These are phyloP conservation scores for Plenodomus lindquistii DNA, from an alignment of 2,329 filamentous ascomycete genomes.

Conservation along the genomic window DNA sequence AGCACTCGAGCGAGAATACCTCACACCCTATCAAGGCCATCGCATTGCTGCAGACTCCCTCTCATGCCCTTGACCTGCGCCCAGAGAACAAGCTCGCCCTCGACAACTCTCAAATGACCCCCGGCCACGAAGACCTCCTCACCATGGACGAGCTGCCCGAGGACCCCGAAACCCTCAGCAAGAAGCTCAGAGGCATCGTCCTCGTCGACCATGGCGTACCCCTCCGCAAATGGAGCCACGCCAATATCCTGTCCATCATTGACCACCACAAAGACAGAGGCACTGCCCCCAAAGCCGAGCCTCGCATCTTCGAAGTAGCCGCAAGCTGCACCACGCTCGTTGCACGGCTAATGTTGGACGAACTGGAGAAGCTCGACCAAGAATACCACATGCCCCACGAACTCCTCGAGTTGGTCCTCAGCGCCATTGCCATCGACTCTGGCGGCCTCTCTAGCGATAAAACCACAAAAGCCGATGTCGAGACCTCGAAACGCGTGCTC, in stretches of 20 bases:
- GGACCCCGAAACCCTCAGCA: slow-evolving; percentile 50
- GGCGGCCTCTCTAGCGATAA: slow-evolving; percentile 43
- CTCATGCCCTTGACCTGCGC: slow-evolving; percentile 52
- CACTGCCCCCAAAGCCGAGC: slow-evolving; percentile 47
- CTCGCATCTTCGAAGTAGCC: slow-evolving; percentile 50
- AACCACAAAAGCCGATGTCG: slow-evolving; percentile 47
- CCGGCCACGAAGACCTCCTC: slow-evolving; percentile 51
- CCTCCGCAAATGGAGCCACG: slow-evolving; percentile 49
- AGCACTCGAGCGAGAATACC: slow-evolving; percentile 50
- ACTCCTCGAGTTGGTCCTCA: slow-evolving; percentile 53
- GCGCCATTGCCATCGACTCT: slow-evolving; percentile 54
- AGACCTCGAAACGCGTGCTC: slow-evolving; percentile 46
- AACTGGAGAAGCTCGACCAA: slow-evolving; percentile 48
- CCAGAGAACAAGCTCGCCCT: slow-evolving; percentile 54
- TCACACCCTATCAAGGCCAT: slow-evolving; percentile 51
- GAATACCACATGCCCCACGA: slow-evolving; percentile 56
- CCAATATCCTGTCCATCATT: slow-evolving; percentile 52
- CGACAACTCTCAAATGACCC: slow-evolving; percentile 52
- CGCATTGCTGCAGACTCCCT: slow-evolving; percentile 52
- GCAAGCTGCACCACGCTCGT: slow-evolving; percentile 54
- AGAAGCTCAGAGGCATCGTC: slow-evolving; percentile 51
- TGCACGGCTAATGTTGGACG: slow-evolving; percentile 53
- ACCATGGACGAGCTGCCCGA: slow-evolving; percentile 55
- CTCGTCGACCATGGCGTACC: slow-evolving; percentile 52
- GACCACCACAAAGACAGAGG: slow-evolving; percentile 53